Evolutionary conservation across 805 yeast species (phyloP).

Genomic region (Jamesozyma lodderae): DNA sequence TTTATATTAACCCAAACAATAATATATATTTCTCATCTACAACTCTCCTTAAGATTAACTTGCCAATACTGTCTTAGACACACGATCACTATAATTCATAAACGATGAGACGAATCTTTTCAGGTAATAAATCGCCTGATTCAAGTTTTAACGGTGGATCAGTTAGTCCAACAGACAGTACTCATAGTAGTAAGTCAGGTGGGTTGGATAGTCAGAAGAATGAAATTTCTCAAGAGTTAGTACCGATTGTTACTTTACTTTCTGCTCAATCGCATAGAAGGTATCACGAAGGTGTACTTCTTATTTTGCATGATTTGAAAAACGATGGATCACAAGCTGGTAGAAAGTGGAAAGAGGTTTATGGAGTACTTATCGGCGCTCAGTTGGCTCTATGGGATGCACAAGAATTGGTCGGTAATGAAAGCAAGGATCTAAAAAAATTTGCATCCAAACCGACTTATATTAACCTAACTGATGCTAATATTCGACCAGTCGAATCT

Average conservation of each 20-base stretch:
- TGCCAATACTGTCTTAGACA: not conserved
- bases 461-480: constrained; percentile 85
- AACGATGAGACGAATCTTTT: constrained; percentile 21
- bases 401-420: constrained; percentile 43
- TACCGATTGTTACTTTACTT: constrained; percentile 64
- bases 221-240: constrained; percentile 31
- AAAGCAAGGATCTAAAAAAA: constrained; percentile 39
- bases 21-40: no score
- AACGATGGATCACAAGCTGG: constrained; percentile 82
- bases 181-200: not conserved
- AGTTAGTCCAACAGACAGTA: not conserved
- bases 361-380: constrained; percentile 83
- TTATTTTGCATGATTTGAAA: constrained; percentile 63
- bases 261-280: constrained; percentile 69
- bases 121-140: constrained; percentile 10
- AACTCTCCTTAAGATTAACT: no score
- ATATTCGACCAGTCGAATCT: constrained; percentile 59
- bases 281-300: constrained; percentile 66
- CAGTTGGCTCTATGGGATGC: constrained; percentile 93
- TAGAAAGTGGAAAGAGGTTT: constrained; percentile 85
- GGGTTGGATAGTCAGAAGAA: no score
- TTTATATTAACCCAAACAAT: no score
- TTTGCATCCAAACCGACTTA: constrained; percentile 74
- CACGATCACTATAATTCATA: not conserved
- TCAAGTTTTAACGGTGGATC: not conserved